Evolutionary conservation across 345 rosid species (phyloP), one percentile per base, ranked within the genome.

Genomic region (Fremontodendron californicum): DNA sequence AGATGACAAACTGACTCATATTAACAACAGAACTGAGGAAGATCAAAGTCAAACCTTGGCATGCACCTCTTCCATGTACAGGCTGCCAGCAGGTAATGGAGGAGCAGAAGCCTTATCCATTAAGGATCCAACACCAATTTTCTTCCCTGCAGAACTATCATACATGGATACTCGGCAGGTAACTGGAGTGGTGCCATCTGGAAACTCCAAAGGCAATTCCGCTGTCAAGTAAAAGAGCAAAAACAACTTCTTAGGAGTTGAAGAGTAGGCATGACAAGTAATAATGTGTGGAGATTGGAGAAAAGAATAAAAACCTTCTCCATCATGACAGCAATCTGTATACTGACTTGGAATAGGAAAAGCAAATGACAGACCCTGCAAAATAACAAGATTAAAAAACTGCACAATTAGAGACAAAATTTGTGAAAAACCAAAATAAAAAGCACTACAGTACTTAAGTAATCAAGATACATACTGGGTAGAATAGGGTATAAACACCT

Each of bases 111-210:
- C 99, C 87, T 78, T 92, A 79, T 92, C 96, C 94, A 91, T 88
- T 71, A 86, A 81, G 13, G 92, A 86, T 69, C n/a, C n/a, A n/a
- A 93, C 90, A 48, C 96, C 99, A 73, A 92, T 98, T 70, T 91
- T 96, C 79, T 96, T 93, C 79, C 92, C 97, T 3, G 88, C 77
- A 11, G 95, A 92, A 74, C 89, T 87, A 75, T 93, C 91, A 79
- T 92, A 96, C 78, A 96, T 85, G 63, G 94, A 96, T 63, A 93
- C 95, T 46, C 99, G 97, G 55, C 98, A 92, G 63, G 99, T 91
- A 54, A 96, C 99, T 70, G 99, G 99, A 27, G 98, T 93, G 19
- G 98, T 96, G 45, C 99, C 99, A 87, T 93, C 97, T 7, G 99
- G 97, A 85, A 96, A 93, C 90, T 96, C 99, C 80, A 93, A 83